Evolutionary conservation across 163 green algal genomes (phyloP).

Genomic region (Scenedesmus sp.): DNA sequence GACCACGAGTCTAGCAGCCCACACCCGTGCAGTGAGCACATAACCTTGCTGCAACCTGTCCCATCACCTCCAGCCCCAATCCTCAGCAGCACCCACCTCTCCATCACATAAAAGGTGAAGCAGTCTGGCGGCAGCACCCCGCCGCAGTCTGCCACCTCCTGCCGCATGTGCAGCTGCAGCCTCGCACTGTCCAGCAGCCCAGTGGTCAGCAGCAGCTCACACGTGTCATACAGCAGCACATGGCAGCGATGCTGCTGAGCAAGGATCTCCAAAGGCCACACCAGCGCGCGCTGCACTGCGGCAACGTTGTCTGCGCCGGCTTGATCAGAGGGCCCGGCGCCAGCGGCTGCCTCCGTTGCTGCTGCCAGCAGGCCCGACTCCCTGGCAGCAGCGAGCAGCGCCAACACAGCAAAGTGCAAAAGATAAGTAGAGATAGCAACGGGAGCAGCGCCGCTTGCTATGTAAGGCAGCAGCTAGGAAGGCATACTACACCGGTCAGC

Average conservation of each 20-base stretch:
- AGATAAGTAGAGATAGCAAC: too few relatives aligned
- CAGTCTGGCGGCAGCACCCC: not conserved
- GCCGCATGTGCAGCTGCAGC: constrained; percentile 24
- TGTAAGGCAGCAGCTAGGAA: too few relatives aligned
- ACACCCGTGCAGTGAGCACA: too few relatives aligned
- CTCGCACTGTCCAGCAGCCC: constrained; percentile 18
- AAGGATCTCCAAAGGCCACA: constrained; percentile 36
- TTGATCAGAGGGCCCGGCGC: not conserved
- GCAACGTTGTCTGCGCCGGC: not conserved
- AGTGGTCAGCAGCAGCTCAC: constrained; percentile 44
- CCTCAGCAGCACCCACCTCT: constrained; percentile 5
- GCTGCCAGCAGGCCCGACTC: constrained; percentile 3
- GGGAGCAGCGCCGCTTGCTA: not conserved
- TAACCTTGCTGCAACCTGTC: too few relatives aligned
- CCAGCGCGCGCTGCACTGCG: constrained; percentile 9
- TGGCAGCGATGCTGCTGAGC: constrained; percentile 31
- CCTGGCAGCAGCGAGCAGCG: not conserved
- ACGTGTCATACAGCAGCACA: constrained; percentile 41
- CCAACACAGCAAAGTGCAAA: not conserved
- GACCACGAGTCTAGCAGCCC: too few relatives aligned
- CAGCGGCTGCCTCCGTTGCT: not conserved
- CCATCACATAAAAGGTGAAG: constrained; percentile 53
- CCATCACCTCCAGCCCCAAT: not conserved
- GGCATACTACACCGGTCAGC: too few relatives aligned
- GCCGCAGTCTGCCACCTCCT: not conserved